Percentiles rank a stretch among this genome's conserved stretches.
Evolutionary conservation across 768 basidiomycete genomes (phyloP).

Genomic region (Pisolithus orientalis): DNA sequence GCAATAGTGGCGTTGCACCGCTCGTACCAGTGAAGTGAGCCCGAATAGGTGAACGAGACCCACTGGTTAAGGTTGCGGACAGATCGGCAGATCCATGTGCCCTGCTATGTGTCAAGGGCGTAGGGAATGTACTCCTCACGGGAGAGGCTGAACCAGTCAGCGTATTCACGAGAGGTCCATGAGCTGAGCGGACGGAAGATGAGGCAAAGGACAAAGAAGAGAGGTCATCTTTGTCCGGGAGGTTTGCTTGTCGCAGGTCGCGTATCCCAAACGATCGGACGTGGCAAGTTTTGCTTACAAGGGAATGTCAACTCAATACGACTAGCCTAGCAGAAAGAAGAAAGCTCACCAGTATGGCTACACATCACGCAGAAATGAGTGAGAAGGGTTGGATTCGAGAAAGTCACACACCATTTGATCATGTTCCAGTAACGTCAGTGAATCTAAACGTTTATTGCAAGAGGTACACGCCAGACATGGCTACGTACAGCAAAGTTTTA

Average conservation of each 20-base stretch:
- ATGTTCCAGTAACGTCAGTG: conserved; percentile 72
- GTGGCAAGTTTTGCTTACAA: conserved; percentile 73
- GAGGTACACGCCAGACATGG: conserved; percentile 72
- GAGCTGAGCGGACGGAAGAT: conserved; percentile 21
- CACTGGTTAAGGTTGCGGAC: conserved; percentile 7
- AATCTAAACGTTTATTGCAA: conserved; percentile 77
- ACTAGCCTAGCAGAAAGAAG: neutral
- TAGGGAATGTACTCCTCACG: conserved; percentile 26
- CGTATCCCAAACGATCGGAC: conserved; percentile 72
- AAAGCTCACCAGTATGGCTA: conserved; percentile 41
- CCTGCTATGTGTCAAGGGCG: conserved; percentile 22
- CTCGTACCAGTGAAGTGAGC: conserved; percentile 19
- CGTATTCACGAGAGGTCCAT: conserved; percentile 16
- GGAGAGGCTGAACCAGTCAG: conserved; percentile 22
- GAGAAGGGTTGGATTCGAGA: neutral
- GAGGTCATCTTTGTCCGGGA: conserved; percentile 43
- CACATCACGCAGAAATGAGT: neutral
- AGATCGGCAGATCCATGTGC: conserved; percentile 21
- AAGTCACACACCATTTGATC: conserved; percentile 63
- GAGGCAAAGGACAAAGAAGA: conserved; percentile 26
- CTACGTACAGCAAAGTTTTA: conserved; percentile 28
- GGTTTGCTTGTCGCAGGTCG: conserved; percentile 66
- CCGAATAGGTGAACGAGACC: conserved; percentile 22
- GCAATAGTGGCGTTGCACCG: conserved; percentile 26
- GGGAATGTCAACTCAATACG: neutral